Evolutionary conservation across 164 flowering plant genomes (phyloP), one percentile per base, ranked within the genome.

Genomic region (Berberis vulgaris): DNA sequence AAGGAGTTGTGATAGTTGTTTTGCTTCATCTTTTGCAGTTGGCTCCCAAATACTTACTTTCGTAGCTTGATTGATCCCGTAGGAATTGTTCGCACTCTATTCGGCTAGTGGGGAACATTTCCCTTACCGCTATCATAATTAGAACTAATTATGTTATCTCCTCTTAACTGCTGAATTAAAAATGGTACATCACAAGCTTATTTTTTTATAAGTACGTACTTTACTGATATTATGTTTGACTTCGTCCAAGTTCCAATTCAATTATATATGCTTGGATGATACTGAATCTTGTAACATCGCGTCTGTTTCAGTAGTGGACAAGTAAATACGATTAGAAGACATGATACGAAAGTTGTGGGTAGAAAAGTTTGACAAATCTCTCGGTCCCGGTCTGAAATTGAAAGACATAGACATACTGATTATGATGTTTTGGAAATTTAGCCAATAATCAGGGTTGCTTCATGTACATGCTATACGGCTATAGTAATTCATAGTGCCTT

Each of bases 311-410:
- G 49, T 46, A 46, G 49, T 5, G 49, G 49, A 46, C 49, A 46
- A 46, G 49, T 26, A 26, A 26, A 46, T 46, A 46, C 49, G 5
- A 46, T 5, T 62, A 62, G 71, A 62, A 57, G 62, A 54, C 39
- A 8, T 38, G 49, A 68, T 62, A 62, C 66, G 61, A 67, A 62
- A 67, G 41, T 53, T 57, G 12, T 42, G 4, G 65, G 57, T 46
- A 49, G 41, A 49, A 43, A 8, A 46, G 42, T 57, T 44, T 6
- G 56, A 9, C 54, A 50, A 46, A 43, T 12, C 61, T 57, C 41
- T 5, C 49, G 62, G 62, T 57, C 61, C 50, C 12, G 7, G 42
- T 68, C 61, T 62, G 62, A 62, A 68, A 56, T 49, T 45, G 42
- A 56, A 63, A 47, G 56, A 62, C 41, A 26, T 41, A 57, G 57